Conservation (phyloP, 441 rosid species). For the Adansonia madagascariensis region DNA sequence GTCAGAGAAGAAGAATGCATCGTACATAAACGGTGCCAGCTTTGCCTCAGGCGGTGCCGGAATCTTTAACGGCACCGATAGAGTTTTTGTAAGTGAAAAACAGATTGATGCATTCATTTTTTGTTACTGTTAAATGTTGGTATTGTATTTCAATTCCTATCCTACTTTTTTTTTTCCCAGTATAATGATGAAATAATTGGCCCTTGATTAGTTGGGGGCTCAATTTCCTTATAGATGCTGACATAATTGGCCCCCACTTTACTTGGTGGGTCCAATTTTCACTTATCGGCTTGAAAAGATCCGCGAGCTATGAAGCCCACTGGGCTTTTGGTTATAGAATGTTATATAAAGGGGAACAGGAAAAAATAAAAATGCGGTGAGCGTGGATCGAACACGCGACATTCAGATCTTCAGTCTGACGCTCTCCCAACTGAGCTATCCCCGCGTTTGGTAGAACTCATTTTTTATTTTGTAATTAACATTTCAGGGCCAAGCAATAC, state of each 20-base stretch:
- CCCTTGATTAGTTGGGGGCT: not conserved
- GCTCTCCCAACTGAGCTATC: slow-evolving; percentile 96
- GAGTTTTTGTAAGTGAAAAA: not conserved
- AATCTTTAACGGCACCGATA: not conserved
- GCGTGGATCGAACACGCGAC: slow-evolving; percentile 88
- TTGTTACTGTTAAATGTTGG: not conserved
- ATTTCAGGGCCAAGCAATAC: slow-evolving; percentile 47
- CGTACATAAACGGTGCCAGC: not conserved
- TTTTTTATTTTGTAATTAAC: too few relatives aligned
- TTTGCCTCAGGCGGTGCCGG: not conserved
- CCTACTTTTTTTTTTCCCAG: too few relatives aligned
- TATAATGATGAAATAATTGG: too few relatives aligned
- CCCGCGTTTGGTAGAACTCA: slow-evolving; percentile 36
- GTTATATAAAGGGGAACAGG: too few relatives aligned
- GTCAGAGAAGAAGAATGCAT: not conserved
- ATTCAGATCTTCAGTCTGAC: slow-evolving; percentile 88
- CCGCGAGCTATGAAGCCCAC: too few relatives aligned
- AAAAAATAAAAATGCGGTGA: slow-evolving; percentile 53
- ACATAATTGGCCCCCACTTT: too few relatives aligned
- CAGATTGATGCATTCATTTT: too few relatives aligned
- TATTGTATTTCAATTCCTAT: too few relatives aligned
- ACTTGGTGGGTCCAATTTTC: too few relatives aligned
- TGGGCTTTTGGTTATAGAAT: too few relatives aligned
- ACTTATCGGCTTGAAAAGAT: too few relatives aligned
- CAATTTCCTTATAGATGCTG: not conserved